A percentile compares a stretch with the other conserved stretches of the same genome.
phyloP scores from a whole-genome alignment of 176 grass and related monocot genomes.

The Zea luxurians region DNA sequence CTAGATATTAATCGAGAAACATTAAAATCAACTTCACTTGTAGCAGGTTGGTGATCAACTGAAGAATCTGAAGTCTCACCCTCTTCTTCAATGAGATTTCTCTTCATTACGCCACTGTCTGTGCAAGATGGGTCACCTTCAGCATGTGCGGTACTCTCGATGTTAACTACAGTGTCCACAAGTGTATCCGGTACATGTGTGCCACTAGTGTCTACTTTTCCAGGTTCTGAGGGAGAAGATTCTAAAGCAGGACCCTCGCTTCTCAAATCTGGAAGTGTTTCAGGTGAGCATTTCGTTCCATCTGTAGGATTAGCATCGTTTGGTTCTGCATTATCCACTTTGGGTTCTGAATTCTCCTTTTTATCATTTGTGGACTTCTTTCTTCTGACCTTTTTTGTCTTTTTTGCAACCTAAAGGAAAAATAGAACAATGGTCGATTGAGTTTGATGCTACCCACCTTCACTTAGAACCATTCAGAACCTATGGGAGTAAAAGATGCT shows the following conservation, averaged over 20 bases:
- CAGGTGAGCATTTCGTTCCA: constrained; percentile 39
- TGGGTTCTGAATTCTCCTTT: constrained; percentile 32
- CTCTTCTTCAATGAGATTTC: constrained; percentile 45
- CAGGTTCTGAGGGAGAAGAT: constrained; percentile 27
- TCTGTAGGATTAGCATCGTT: constrained; percentile 33
- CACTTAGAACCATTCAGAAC: constrained; percentile 19
- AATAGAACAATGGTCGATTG: constrained; percentile 11
- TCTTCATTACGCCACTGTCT: constrained; percentile 39
- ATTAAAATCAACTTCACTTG: constrained; percentile 92
- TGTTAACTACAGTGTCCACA: constrained; percentile 38
- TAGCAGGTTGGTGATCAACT: constrained; percentile 64
- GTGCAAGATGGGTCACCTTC: constrained; percentile 38
- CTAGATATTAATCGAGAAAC: constrained; percentile 64
- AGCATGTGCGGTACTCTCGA: constrained; percentile 31
- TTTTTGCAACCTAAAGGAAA: constrained; percentile 81
- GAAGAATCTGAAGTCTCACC: constrained; percentile 71
- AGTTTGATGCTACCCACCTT: constrained; percentile 39
- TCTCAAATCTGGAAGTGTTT: constrained; percentile 46
- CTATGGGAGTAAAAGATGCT: constrained; percentile 20
- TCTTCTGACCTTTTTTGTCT: constrained; percentile 72
- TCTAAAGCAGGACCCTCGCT: constrained; percentile 26
- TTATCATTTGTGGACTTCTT: constrained; percentile 53
- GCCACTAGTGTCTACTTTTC: constrained; percentile 26
- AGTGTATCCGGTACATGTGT: constrained; percentile 44
- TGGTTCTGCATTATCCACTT: constrained; percentile 37